These are phyloP conservation scores for Trichoderma sp. DNA, from an alignment of 2,329 filamentous ascomycete species.

Conservation along the genomic window DNA sequence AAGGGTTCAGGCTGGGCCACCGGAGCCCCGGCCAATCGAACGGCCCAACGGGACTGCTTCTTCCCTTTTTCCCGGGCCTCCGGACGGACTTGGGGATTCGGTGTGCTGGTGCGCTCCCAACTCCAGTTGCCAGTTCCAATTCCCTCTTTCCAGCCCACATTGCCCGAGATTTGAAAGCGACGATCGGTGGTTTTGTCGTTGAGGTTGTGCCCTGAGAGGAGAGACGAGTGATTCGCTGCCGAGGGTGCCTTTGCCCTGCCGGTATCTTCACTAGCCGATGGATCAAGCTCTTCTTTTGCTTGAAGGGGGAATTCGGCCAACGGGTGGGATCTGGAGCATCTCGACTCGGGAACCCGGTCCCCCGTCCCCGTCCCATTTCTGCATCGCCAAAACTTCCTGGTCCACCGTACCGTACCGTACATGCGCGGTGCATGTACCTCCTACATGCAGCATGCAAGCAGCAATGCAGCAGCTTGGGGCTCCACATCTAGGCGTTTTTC, in stretches of 20 bases:
- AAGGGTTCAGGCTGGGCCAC: slow-evolving; percentile 26
- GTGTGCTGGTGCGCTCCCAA: background rate
- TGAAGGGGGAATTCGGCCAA: slow-evolving; percentile 6
- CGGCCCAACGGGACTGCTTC: slow-evolving; percentile 9
- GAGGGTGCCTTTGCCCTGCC: background rate
- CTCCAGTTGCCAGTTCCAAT: background rate
- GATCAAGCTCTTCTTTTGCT: background rate
- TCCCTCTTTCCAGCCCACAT: background rate
- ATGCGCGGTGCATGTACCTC: background rate
- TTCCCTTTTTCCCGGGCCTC: background rate
- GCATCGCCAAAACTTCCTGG: slow-evolving; percentile 9
- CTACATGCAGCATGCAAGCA: background rate
- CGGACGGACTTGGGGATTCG: background rate
- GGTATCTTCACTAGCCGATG: slow-evolving; percentile 2
- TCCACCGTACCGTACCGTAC: slow-evolving; percentile 3
- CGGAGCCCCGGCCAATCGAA: slow-evolving; percentile 10
- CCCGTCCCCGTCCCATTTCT: background rate
- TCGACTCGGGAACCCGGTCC: background rate
- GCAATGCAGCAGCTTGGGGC: slow-evolving; percentile 1
- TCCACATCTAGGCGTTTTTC: slow-evolving; percentile 28
- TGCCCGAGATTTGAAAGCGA: background rate
- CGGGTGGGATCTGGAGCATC: background rate
- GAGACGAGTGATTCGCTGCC: slow-evolving; percentile 3
- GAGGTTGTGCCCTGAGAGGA: slow-evolving; percentile 14
- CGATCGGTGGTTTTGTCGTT: slow-evolving; percentile 10